These are phyloP conservation scores for Flueggea neowawraea DNA, from an alignment of 441 rosid genomes.

Conservation along the genomic window DNA sequence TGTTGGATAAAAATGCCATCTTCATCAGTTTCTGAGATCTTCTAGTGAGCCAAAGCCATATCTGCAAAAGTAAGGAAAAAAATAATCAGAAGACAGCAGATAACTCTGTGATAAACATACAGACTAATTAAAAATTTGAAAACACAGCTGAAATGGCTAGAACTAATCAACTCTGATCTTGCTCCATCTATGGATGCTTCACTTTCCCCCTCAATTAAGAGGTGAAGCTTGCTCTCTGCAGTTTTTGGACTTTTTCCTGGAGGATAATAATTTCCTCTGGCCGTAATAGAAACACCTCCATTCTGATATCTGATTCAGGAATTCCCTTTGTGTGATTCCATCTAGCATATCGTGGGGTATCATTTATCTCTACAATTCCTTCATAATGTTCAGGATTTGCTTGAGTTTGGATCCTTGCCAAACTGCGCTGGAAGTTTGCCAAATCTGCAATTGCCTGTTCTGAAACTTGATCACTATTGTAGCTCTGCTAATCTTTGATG, in stretches of 20 bases:
- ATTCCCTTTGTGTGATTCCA: slow-evolving; percentile 99
- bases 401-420: slow-evolving; percentile 93
- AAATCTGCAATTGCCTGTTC: slow-evolving; percentile 59
- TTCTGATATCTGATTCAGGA: slow-evolving; percentile 87
- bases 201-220: slow-evolving; percentile 85
- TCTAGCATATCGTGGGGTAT: slow-evolving; percentile 92
- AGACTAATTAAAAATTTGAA: too few species aligned
- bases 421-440: slow-evolving; percentile 79
- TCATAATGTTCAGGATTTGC: slow-evolving; percentile 95
- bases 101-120: too few species aligned
- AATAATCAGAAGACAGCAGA: too few species aligned
- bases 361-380: slow-evolving; percentile 93
- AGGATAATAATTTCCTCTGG: slow-evolving; percentile 74
- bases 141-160: too few species aligned
- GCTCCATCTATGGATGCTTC: slow-evolving; percentile 87
- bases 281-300: slow-evolving; percentile 98
- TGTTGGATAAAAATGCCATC: too few species aligned
- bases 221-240: slow-evolving; percentile 85
- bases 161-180: slow-evolving; percentile 53
- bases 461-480: slow-evolving; percentile 32
- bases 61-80: too few species aligned
- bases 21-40: too few species aligned
- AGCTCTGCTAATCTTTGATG: slow-evolving; percentile 38
- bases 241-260: slow-evolving; percentile 62
- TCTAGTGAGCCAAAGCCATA: too few species aligned